phyloP scores from a whole-genome alignment of 257 asterid genomes.

The Solanum commersonii region DNA sequence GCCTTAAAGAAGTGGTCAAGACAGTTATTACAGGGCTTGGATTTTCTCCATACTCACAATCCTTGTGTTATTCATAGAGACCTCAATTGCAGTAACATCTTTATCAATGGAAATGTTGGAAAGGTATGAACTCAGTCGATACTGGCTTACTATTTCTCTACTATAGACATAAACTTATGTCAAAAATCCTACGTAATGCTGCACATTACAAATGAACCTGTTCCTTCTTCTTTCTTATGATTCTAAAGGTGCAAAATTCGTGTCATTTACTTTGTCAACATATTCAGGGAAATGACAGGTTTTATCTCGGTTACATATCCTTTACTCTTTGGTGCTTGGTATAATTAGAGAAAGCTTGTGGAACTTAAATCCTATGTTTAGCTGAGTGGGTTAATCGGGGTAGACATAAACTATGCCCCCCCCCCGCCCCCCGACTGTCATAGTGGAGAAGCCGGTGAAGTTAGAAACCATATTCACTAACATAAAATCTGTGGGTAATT shows the following conservation, averaged over 20 bases:
- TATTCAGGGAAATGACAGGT: neutral
- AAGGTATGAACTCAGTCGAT: conserved; percentile 4
- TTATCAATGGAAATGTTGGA: conserved; percentile 20
- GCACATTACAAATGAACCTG: neutral
- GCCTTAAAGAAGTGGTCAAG: conserved; percentile 20
- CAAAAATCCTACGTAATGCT: neutral
- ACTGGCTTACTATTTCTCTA: neutral
- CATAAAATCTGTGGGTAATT: neutral
- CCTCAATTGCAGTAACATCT: conserved; percentile 21
- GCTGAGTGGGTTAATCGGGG: neutral
- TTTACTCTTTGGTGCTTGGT: neutral
- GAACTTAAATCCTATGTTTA: neutral
- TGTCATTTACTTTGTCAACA: neutral
- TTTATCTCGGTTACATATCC: neutral
- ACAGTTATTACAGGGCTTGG: conserved; percentile 15
- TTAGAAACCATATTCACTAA: neutral
- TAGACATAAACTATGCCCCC: neutral
- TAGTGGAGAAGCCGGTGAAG: neutral
- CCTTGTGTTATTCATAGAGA: conserved; percentile 22
- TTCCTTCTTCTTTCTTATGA: neutral
- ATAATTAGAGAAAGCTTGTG: neutral
- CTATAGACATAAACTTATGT: neutral
- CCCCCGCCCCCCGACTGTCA: neutral
- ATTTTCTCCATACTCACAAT: conserved; percentile 18
- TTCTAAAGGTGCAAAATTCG: neutral